Base-by-base conservation (phyloP, 352 stramenopile species). In the Saprolegnia parasitica region DNA sequence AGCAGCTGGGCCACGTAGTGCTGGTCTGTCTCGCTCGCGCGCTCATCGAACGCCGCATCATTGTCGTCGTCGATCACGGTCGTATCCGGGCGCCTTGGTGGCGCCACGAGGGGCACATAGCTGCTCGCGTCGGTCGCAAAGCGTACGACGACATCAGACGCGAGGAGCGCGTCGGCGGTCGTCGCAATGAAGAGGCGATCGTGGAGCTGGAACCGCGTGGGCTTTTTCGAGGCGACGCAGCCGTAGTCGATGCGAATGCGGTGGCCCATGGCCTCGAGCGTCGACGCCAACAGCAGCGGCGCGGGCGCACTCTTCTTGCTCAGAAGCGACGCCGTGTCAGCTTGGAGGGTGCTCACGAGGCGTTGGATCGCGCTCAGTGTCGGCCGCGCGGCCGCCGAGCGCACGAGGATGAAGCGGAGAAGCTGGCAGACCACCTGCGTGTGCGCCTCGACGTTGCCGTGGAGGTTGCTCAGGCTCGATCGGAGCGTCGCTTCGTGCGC, bases 401-500 rank as follows among this genome's bases (percentile, higher is more conserved):
- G 42, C 42, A 49, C 42, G 42, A 49, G 42, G 13, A 49, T 49
- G 42, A 49, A 49, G 42, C 42, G 42, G 13, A 49, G 42, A 8
- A 49, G 42, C 42, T 49, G 13, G 42, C 18, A n/a, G 8, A 49
- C 18, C 42, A 49, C 42, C 13, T 49, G 42, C 13, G 13, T 49
- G 13, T 49, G 42, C 3, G 18, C 42, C 3, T 49, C 42, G 42
- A 49, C 42, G 42, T 49, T 49, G 42, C 42, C 42, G 42, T 49
- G 3, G 13, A 49, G 8, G 13, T 8, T 6, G 29, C 58, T 60
- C 15, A 89, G 63, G 9, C 65, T 73, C 18, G 32, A 32, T 4
- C 73, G 46, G 0, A 88, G 61, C 47, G 80, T 86, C 4, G 77
- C 42, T 26, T 72, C 62, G 47, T 89, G 81, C 23, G 86, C 76